These are phyloP conservation scores for Nepenthes alata DNA, from an alignment of 179 eudicot genomes.

Conservation along the genomic window DNA sequence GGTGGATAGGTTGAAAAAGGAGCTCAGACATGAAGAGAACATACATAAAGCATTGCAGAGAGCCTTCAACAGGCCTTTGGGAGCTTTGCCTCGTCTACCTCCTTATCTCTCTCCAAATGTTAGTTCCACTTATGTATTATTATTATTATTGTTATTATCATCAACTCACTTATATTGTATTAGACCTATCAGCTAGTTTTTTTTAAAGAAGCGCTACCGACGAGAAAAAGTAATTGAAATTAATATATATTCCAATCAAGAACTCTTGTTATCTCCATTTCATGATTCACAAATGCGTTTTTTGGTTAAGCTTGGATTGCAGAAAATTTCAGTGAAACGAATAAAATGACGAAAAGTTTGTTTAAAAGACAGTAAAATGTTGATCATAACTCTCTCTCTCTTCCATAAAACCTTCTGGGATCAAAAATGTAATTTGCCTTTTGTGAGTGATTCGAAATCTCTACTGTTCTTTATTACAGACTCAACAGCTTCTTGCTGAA, in stretches of 20 bases:
- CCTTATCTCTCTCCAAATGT: slow-evolving; percentile 70
- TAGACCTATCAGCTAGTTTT: not conserved
- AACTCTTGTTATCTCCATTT: slow-evolving; percentile 9
- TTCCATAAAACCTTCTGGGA: too few relatives aligned
- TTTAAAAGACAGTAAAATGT: too few relatives aligned
- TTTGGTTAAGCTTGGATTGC: too few relatives aligned
- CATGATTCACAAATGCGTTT: too few relatives aligned
- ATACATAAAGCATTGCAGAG: slow-evolving; percentile 58
- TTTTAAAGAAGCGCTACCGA: too few relatives aligned
- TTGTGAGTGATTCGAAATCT: too few relatives aligned
- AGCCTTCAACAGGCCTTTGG: slow-evolving; percentile 53
- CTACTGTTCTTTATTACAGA: not conserved
- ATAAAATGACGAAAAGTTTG: slow-evolving; percentile 31
- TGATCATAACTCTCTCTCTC: too few relatives aligned
- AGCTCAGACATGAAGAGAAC: slow-evolving; percentile 54
- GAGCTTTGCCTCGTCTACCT: slow-evolving; percentile 77
- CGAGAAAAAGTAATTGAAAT: too few relatives aligned
- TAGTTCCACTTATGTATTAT: slow-evolving; percentile 9
- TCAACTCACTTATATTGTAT: too few relatives aligned
- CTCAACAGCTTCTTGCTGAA: not conserved
- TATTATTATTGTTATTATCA: not conserved
- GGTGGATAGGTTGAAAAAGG: slow-evolving; percentile 56
- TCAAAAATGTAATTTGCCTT: too few relatives aligned
- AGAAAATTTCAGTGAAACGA: slow-evolving; percentile 16
- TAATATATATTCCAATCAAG: too few relatives aligned